These are phyloP conservation scores for Pisolithus tinctorius DNA, from an alignment of 768 basidiomycete genomes.

Conservation along the genomic window DNA sequence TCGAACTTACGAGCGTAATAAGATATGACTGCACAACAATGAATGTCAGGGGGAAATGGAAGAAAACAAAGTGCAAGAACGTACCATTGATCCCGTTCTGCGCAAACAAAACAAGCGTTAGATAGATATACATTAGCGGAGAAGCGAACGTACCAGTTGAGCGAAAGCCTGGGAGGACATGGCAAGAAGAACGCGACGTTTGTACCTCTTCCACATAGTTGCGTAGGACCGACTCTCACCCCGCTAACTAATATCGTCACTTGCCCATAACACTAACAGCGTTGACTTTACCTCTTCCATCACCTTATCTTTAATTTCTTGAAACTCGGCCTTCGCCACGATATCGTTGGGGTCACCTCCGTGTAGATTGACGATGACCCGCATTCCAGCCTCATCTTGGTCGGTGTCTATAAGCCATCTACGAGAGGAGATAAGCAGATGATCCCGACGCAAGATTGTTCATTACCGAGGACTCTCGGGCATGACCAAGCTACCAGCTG, in stretches of 20 bases:
- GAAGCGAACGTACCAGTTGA: constrained; percentile 61
- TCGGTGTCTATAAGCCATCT: constrained; percentile 91
- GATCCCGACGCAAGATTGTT: not conserved
- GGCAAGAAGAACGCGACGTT: constrained; percentile 81
- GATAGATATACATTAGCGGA: not conserved
- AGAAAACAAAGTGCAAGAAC: constrained; percentile 11
- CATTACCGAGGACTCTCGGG: constrained; percentile 84
- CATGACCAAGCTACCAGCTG: constrained; percentile 71
- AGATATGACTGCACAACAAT: constrained; percentile 63
- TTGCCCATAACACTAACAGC: not conserved
- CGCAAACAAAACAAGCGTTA: constrained; percentile 2
- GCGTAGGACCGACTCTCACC: constrained; percentile 72
- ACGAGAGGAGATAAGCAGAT: constrained; percentile 5
- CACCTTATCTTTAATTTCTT: constrained; percentile 82
- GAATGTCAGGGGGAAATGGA: constrained; percentile 4
- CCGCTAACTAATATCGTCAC: constrained; percentile 40
- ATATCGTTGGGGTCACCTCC: constrained; percentile 69
- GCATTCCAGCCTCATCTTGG: constrained; percentile 76
- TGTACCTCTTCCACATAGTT: constrained; percentile 84
- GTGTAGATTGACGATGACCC: constrained; percentile 82
- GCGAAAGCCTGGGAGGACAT: constrained; percentile 97
- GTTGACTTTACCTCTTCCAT: constrained; percentile 49
- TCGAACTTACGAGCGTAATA: constrained; percentile 80
- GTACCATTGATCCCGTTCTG: constrained; percentile 93
- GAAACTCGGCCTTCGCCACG: constrained; percentile 74